Conservation (phyloP, 441 rosid species). For the Adansonia rubrostipa region DNA sequence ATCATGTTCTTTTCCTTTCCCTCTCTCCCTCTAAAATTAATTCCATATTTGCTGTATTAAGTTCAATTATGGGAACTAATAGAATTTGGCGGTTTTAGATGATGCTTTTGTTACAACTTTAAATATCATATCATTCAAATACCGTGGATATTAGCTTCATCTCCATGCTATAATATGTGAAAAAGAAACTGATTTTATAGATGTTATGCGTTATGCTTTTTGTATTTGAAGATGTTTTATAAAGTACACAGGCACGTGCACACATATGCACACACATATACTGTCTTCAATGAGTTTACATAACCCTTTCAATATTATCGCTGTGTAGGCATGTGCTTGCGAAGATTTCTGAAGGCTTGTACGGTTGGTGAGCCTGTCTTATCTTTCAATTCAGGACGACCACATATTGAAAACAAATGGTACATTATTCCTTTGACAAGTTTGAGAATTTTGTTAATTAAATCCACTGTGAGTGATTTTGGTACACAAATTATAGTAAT, state of each 20-base stretch:
- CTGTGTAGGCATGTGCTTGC: slow-evolving; percentile 72
- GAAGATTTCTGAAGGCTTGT: slow-evolving; percentile 66
- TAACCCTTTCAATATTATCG: slow-evolving; percentile 24
- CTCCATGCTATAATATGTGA: background rate
- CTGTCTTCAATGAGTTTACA: slow-evolving; percentile 22
- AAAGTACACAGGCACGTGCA: background rate
- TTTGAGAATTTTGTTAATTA: background rate
- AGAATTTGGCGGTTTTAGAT: slow-evolving; percentile 11
- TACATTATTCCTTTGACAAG: slow-evolving; percentile 35
- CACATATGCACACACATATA: background rate
- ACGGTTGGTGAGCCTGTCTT: slow-evolving; percentile 64
- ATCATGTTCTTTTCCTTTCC: background rate
- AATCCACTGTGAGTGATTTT: slow-evolving; percentile 16
- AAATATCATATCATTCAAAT: slow-evolving; percentile 3
- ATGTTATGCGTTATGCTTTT: background rate
- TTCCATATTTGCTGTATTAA: background rate
- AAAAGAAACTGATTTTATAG: background rate
- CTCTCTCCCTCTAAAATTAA: background rate
- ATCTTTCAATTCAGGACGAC: slow-evolving; percentile 63
- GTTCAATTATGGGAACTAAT: background rate
- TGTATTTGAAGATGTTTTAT: slow-evolving; percentile 13
- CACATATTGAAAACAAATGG: slow-evolving; percentile 81
- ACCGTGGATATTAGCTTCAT: background rate
- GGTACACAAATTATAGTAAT: background rate
- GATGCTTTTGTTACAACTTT: background rate